Conservation (phyloP, 1,139 yeast species). For the Yamadazyma oceani region DNA sequence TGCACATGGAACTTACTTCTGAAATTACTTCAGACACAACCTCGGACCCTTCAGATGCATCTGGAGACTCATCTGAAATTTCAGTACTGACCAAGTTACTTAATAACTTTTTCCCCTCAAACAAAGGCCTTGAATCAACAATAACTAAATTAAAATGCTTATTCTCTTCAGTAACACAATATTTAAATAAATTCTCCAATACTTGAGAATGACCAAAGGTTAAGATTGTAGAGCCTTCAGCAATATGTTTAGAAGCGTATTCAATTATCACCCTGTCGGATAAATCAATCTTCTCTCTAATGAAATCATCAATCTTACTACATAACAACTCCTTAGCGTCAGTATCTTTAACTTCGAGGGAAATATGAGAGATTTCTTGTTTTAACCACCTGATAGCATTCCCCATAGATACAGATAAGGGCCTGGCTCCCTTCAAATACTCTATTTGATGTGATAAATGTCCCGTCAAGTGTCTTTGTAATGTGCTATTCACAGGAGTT, state of each 20-base stretch:
- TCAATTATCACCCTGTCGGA: slow-evolving; percentile 85
- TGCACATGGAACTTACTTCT: slow-evolving; percentile 45
- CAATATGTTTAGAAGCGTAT: slow-evolving; percentile 75
- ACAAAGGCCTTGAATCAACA: slow-evolving; percentile 93
- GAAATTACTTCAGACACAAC: slow-evolving; percentile 23
- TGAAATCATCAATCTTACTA: slow-evolving; percentile 74
- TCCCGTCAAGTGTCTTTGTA: slow-evolving; percentile 84
- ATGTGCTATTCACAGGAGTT: slow-evolving; percentile 83
- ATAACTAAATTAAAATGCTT: slow-evolving; percentile 79
- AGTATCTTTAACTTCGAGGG: slow-evolving; percentile 69
- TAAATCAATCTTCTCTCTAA: slow-evolving; percentile 79
- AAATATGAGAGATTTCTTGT: slow-evolving; percentile 81
- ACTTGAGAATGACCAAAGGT: slow-evolving; percentile 91
- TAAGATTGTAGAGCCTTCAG: slow-evolving; percentile 74
- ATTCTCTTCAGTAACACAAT: slow-evolving; percentile 60
- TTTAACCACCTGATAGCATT: slow-evolving; percentile 96
- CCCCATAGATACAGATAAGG: slow-evolving; percentile 93
- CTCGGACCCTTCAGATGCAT: slow-evolving; percentile 16
- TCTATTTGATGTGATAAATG: slow-evolving; percentile 95
- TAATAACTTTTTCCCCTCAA: slow-evolving; percentile 85
- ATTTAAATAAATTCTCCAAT: slow-evolving; percentile 69
- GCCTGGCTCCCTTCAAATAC: slow-evolving; percentile 86
- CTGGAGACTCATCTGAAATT: slow-evolving; percentile 22
- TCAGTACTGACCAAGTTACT: slow-evolving; percentile 49
- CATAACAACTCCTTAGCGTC: slow-evolving; percentile 70